phyloP scores from a whole-genome alignment of 495 filamentous ascomycete species.

The Corynascus novoguineensis region DNA sequence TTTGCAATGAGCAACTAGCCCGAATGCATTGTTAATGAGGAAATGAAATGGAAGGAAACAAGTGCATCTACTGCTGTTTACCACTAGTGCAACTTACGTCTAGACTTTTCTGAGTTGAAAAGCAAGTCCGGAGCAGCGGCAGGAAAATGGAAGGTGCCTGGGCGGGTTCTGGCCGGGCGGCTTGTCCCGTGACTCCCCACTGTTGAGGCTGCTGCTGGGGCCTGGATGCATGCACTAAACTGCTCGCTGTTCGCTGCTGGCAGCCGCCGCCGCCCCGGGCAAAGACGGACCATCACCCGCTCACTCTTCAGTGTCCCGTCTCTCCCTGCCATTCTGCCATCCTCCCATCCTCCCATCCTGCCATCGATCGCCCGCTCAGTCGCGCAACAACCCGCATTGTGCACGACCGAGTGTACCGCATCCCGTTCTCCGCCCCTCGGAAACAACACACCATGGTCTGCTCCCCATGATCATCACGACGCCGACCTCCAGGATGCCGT shows the following conservation, averaged over 20 bases:
- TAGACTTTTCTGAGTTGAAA: not conserved
- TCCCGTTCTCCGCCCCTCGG: slow-evolving; percentile 1
- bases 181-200: slow-evolving; percentile 10
- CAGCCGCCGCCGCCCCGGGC: slow-evolving; percentile 2
- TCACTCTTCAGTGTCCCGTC: not conserved
- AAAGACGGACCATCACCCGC: not conserved
- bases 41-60: too few relatives aligned
- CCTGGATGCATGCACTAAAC: not conserved
- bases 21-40: too few relatives aligned
- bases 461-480: slow-evolving; percentile 26
- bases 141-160: not conserved
- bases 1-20: too few relatives aligned
- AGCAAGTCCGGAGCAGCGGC: not conserved
- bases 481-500: slow-evolving; percentile 31
- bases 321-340: too few relatives aligned
- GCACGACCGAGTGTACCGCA: slow-evolving; percentile 7
- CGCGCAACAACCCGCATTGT: not conserved
- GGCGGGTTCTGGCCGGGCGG: not conserved
- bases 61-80: too few relatives aligned
- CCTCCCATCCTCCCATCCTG: not conserved
- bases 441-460: slow-evolving; percentile 29
- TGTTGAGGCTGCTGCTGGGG: not conserved
- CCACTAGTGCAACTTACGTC: too few relatives aligned
- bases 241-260: not conserved
- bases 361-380: not conserved